A percentile compares a stretch with the other conserved stretches of the same genome.
Conservation (phyloP, 2,329 filamentous ascomycete species). For the Periconia sp. region DNA sequence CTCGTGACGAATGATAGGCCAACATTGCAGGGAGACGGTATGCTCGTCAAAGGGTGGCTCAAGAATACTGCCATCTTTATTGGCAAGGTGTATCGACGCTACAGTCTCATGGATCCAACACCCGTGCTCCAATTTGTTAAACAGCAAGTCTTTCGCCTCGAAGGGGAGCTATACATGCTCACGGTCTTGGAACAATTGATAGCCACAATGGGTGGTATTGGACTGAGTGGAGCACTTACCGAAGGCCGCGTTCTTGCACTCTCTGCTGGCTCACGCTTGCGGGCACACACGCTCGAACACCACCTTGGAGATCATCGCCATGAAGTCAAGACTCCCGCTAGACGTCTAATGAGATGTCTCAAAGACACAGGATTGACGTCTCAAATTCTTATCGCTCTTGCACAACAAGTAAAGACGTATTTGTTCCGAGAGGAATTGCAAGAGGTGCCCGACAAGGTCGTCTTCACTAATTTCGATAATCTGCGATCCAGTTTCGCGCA, state of each 20-base stretch:
- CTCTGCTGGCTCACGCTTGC: constrained; percentile 81
- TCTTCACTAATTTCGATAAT: constrained; percentile 89
- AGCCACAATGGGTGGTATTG: constrained; percentile 90
- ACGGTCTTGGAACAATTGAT: constrained; percentile 92
- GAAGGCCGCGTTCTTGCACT: constrained; percentile 87
- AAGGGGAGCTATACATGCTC: constrained; percentile 87
- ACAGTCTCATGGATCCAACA: constrained; percentile 79
- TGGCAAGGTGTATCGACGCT: constrained; percentile 86
- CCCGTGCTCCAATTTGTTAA: constrained; percentile 91
- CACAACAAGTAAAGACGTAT: constrained; percentile 88
- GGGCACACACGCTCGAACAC: constrained; percentile 76
- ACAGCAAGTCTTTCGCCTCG: constrained; percentile 72
- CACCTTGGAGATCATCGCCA: constrained; percentile 83
- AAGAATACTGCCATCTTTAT: constrained; percentile 89
- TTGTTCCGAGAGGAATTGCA: constrained; percentile 76
- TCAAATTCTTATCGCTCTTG: constrained; percentile 85
- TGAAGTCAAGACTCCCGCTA: constrained; percentile 74
- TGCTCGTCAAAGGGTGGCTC: constrained; percentile 89
- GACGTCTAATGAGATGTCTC: constrained; percentile 79
- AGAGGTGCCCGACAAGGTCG: constrained; percentile 83
- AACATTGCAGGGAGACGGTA: constrained; percentile 67
- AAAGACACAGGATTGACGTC: constrained; percentile 76
- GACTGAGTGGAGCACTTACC: constrained; percentile 84
- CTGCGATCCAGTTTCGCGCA: constrained; percentile 84
- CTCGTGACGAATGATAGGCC: constrained; percentile 64